These are phyloP conservation scores for Daldinia vernicosa DNA, from an alignment of 495 filamentous ascomycete species.

Conservation along the genomic window DNA sequence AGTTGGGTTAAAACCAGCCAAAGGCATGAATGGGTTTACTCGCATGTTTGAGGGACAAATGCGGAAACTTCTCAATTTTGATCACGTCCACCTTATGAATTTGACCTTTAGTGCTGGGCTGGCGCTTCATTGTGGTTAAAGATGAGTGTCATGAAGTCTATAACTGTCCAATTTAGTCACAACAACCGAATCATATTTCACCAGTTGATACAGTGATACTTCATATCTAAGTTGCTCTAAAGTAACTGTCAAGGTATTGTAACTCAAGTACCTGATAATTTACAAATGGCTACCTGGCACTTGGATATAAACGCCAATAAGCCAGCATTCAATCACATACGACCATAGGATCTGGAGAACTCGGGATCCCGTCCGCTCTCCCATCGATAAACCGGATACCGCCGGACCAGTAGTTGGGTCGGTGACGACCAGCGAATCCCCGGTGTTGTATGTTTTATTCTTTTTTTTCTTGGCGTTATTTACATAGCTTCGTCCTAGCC, in stretches of 20 bases:
- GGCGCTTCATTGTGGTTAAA: not conserved
- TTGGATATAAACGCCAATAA: not conserved
- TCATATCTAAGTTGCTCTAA: not conserved
- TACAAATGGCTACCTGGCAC: not conserved
- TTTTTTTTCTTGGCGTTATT: not conserved
- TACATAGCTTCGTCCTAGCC: no score
- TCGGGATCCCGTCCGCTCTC: slow-evolving; percentile 42
- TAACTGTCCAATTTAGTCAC: no score
- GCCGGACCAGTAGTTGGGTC: slow-evolving; percentile 58
- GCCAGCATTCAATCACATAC: not conserved
- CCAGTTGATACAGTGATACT: not conserved
- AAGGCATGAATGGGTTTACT: slow-evolving; percentile 9
- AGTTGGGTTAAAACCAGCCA: slow-evolving; percentile 3
- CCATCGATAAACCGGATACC: slow-evolving; percentile 51
- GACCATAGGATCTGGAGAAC: not conserved
- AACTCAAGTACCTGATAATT: not conserved
- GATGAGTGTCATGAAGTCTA: not conserved
- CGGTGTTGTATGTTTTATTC: slow-evolving; percentile 55
- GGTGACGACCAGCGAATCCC: slow-evolving; percentile 53
- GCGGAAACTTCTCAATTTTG: not conserved
- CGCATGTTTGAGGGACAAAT: not conserved
- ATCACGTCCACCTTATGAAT: slow-evolving; percentile 17
- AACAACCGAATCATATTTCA: not conserved
- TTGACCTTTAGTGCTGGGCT: slow-evolving; percentile 12
- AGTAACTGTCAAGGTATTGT: not conserved